A percentile compares a stretch with the other conserved stretches of the same genome.
Conservation (phyloP, 345 rosid genomes). For the Draba incana region DNA sequence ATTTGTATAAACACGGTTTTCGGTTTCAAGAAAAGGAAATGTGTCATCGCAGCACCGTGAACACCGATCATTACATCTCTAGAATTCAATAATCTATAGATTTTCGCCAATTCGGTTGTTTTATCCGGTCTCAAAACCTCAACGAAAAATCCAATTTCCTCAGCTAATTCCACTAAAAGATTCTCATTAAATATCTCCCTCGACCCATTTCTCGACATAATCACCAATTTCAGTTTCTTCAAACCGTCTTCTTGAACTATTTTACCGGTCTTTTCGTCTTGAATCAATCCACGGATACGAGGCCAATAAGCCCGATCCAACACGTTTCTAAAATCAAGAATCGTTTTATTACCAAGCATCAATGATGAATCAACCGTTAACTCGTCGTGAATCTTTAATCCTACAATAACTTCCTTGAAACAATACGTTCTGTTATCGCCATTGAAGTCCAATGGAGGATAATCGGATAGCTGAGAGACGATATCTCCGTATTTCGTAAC, state of each 20-base stretch:
- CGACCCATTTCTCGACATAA: constrained; percentile 63
- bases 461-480: constrained; percentile 59
- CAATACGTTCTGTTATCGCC: constrained; percentile 68
- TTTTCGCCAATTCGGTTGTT: constrained; percentile 69
- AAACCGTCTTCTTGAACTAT: not conserved
- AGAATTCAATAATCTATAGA: constrained; percentile 58
- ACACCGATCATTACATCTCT: constrained; percentile 81
- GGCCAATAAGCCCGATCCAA: constrained; percentile 66
- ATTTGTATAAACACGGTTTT: constrained; percentile 71
- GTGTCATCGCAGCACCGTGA: constrained; percentile 91
- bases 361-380: constrained; percentile 54
- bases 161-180: constrained; percentile 52
- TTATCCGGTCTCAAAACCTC: constrained; percentile 58
- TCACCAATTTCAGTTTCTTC: constrained; percentile 60
- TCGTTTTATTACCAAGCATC: constrained; percentile 53
- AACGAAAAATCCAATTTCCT: constrained; percentile 61
- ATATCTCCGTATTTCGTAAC: constrained; percentile 60
- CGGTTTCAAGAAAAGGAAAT: constrained; percentile 75
- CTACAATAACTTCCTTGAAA: constrained; percentile 73
- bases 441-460: constrained; percentile 53
- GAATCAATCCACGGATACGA: constrained; percentile 53
- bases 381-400: constrained; percentile 73
- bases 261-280: constrained; percentile 34
- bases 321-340: constrained; percentile 61
- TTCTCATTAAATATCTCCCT: constrained; percentile 63